These are phyloP conservation scores for Hypoxylon lienhwacheense DNA, from an alignment of 495 filamentous ascomycete genomes.

Conservation along the genomic window DNA sequence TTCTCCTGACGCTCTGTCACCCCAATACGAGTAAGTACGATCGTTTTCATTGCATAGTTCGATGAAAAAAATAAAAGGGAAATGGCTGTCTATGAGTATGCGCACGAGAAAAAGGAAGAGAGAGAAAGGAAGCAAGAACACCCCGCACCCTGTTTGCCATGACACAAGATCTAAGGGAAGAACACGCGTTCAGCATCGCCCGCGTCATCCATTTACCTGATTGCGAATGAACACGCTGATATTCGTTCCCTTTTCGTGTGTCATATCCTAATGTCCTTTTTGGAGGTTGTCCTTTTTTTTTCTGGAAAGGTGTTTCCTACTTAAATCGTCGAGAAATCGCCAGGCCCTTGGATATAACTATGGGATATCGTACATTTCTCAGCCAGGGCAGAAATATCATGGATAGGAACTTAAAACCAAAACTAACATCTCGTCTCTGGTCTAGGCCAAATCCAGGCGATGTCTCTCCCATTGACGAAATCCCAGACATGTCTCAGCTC, in stretches of 20 bases:
- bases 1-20: conserved; percentile 47
- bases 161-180: neutral
- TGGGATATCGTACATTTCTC: conserved; percentile 4
- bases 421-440: conserved; percentile 31
- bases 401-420: no score
- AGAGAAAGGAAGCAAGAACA: neutral
- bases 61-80: neutral
- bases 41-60: conserved; percentile 12
- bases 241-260: neutral
- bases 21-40: conserved; percentile 39
- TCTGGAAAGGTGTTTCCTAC: conserved; percentile 11
- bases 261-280: conserved; percentile 1
- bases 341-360: conserved; percentile 9
- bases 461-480: conserved; percentile 58
- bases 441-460: conserved; percentile 41
- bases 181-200: conserved; percentile 3
- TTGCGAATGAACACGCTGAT: neutral
- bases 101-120: neutral
- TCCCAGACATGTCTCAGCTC: conserved; percentile 41
- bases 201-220: conserved; percentile 1
- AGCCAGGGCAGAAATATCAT: neutral
- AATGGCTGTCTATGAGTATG: conserved; percentile 1
- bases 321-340: neutral
- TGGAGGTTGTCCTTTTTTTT: conserved; percentile 8
- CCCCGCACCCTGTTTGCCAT: neutral